Base-by-base conservation (phyloP, 1,284 basidiomycete species). In the Sanguinoderma infundibulare region DNA sequence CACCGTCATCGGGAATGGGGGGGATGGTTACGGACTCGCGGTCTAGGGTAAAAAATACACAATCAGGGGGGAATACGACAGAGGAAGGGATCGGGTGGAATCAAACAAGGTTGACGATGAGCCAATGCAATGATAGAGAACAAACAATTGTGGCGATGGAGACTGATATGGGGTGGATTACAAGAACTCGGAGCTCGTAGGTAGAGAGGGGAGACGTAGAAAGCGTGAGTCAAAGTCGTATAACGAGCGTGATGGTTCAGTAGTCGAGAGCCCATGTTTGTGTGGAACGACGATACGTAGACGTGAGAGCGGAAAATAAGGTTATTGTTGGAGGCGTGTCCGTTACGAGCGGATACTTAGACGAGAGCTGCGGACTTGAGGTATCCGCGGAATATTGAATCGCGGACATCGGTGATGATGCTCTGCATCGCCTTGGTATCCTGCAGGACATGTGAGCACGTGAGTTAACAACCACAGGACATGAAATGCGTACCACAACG, bases 371-470 rank as follows among this genome's bases (percentile, higher is more conserved):
- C 74, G 28, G 71, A 72, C 63, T 74, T 73, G 22, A 76, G 70
- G 61, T 76, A 75, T 22, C 71, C 73, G 28, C 74, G 72, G 72
- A 76, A 76, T 60, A 76, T 75, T 1, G 74, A 75, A 53, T 75
- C 74, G 5, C 73, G 73, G 47, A 75, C 90, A 64, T 92, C 91
- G 59, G 85, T 87, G 72, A 93, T 93, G 61, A 93, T 90, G 67
- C 86, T 85, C 68, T 91, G 90, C 2, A 91, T 93, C 2, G 91
- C 83, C 74, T 90, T 91, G 5, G 90, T 92, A 72, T 93, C 90
- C 89, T 91, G 62, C 53, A 63, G 10, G 15, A 34, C 40, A 24
- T 17, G 40, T 46, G 20, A 55, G 44, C 6, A 5, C 17, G 35
- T 26, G 24, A 20, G 12, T 17, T 6, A 28, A 34, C 26, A 28